Evolutionary conservation across 225 moss, liverwort and hornwort genomes (phyloP), one percentile per base, ranked within the genome.

Genomic region (Asterella californica): DNA sequence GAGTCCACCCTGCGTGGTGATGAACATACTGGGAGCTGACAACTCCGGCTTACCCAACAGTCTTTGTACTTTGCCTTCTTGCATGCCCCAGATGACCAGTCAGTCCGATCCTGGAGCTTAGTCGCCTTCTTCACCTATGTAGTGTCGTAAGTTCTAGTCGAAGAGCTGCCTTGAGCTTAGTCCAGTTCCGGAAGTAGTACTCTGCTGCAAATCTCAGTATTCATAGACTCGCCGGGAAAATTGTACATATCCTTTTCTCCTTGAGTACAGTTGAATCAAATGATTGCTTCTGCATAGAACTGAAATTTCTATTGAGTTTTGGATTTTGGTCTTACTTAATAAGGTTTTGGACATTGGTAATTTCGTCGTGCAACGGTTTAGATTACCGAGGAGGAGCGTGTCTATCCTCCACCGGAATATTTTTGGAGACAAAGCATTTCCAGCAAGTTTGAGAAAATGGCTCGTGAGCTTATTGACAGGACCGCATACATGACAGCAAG

Each of bases 371-470:
- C 50, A 74, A 80, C 38, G 15, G 70, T 63, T 76, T 57, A 84
- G 84, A 80, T 82, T 53, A 71, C 73, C 30, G 82, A 78, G 76
- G 76, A 79, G 52, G 86, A 84, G 52, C 76, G 76, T 38, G 33
- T 65, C 33, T 70, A 34, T 12, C 79, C 67, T 30, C 84, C 83
- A 71, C 49, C 62, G 5, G 84, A 89, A 75, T 79, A 86, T 47
- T 82, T 83, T 61, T 68, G 90, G 21, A 89, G 90, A 70, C 87
- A 91, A 72, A 90, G 90, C 72, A 96, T 96, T 89, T 91, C 94
- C n/a, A 89, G 97, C 90, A 92, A 93, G 82, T 91, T 93, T 83
- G 97, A 97, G 81, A 88, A 93, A 49, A 91, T 94, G 79, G 85
- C 90, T 70, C 92, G 93, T 63, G 94, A 92, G 78, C 79, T 93